These are phyloP conservation scores for Fraxinus pennsylvanica DNA, from an alignment of 257 asterid genomes.

Conservation along the genomic window DNA sequence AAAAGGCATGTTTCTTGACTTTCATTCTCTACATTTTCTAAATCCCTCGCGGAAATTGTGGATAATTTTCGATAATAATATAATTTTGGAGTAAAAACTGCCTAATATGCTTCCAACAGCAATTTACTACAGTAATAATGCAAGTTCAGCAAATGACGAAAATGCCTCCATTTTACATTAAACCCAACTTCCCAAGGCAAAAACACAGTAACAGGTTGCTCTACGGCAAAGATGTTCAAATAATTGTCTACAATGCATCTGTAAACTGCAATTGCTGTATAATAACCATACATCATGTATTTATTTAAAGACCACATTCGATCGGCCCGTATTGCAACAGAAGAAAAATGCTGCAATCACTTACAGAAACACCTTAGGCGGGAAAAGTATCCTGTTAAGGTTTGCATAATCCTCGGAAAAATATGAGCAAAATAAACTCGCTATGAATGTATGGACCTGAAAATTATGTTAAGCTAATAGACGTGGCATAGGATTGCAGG, in stretches of 20 bases:
- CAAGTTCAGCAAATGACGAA: background rate
- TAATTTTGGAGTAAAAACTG: background rate
- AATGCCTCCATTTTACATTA: background rate
- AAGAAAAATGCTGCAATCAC: slow-evolving; percentile 11
- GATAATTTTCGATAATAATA: too few species aligned
- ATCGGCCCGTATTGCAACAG: slow-evolving; percentile 15
- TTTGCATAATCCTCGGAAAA: slow-evolving; percentile 17
- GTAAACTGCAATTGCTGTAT: background rate
- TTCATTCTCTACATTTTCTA: background rate
- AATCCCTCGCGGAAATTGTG: background rate
- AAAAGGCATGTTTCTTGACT: background rate
- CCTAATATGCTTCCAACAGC: background rate
- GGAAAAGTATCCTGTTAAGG: background rate
- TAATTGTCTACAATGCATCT: background rate
- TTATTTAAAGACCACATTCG: slow-evolving; percentile 26
- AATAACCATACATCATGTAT: background rate
- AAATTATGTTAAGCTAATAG: slow-evolving; percentile 59
- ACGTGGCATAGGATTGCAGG: slow-evolving; percentile 77
- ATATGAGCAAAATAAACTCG: slow-evolving; percentile 15
- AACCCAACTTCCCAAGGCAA: slow-evolving; percentile 10
- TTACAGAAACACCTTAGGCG: slow-evolving; percentile 20
- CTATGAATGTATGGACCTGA: background rate
- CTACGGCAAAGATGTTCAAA: background rate
- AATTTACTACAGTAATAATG: background rate
- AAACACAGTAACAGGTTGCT: background rate